Conservation (phyloP, 306 rosid species). For the Prunus fruticosa region DNA sequence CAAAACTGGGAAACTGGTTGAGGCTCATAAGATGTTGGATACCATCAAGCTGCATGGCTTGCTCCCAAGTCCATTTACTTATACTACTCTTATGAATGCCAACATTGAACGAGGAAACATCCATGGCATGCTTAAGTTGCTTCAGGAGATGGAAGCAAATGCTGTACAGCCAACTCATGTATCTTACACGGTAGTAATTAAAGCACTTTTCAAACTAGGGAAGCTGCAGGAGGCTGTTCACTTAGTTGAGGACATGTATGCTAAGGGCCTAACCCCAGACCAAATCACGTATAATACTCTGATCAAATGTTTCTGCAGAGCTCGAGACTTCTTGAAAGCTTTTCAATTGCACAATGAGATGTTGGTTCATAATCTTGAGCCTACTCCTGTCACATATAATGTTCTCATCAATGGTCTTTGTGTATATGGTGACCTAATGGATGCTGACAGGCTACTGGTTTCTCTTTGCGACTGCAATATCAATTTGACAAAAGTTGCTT, state of each 20-base stretch:
- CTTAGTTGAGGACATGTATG: constrained; percentile 31
- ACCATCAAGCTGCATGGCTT: constrained; percentile 36
- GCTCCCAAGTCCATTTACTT: constrained; percentile 42
- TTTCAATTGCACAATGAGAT: constrained; percentile 45
- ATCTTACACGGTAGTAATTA: constrained; percentile 44
- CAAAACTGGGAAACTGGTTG: constrained; percentile 33
- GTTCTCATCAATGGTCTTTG: constrained; percentile 55
- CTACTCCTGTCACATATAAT: constrained; percentile 46
- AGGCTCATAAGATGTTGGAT: constrained; percentile 37
- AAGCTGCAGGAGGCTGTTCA: constrained; percentile 37
- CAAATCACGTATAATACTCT: constrained; percentile 45
- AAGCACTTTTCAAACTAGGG: constrained; percentile 47
- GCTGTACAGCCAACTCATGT: constrained; percentile 39
- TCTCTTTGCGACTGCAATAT: constrained; percentile 30
- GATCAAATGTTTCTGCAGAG: constrained; percentile 45
- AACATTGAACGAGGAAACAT: constrained; percentile 40
- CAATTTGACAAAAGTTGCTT: constrained; percentile 41
- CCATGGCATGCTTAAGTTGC: constrained; percentile 28
- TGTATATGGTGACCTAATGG: constrained; percentile 39
- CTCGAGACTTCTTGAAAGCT: constrained; percentile 39
- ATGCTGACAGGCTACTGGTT: constrained; percentile 44
- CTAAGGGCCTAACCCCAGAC: constrained; percentile 45
- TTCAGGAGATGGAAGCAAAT: constrained; percentile 40
- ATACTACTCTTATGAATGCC: constrained; percentile 53
- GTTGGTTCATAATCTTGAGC: constrained; percentile 44